Evolutionary conservation across 2,329 filamentous ascomycete genomes (phyloP).

Genomic region (Paramyrothecium roridum): DNA sequence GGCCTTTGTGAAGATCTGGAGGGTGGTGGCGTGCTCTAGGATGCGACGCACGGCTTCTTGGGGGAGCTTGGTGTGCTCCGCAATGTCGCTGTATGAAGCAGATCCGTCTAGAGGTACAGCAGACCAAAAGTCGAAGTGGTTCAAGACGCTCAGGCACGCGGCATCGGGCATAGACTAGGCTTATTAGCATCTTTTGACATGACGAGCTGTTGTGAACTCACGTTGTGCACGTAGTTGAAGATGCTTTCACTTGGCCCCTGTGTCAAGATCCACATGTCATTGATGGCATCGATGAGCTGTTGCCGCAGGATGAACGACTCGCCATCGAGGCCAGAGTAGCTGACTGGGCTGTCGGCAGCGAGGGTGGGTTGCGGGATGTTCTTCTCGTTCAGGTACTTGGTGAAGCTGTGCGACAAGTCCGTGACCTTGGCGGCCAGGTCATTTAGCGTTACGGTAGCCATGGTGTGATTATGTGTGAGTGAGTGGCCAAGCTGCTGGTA

Average conservation of each 20-base stretch:
- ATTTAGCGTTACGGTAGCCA: conserved; percentile 27
- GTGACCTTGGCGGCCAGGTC: conserved; percentile 41
- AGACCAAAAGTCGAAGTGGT: conserved; percentile 50
- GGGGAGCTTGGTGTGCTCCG: conserved; percentile 31
- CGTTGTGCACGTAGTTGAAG: conserved; percentile 39
- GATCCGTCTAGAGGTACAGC: conserved; percentile 44
- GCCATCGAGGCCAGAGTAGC: conserved; percentile 35
- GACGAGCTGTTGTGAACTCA: conserved; percentile 13
- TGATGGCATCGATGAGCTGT: conserved; percentile 39
- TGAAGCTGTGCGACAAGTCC: conserved; percentile 38
- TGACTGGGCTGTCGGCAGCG: conserved; percentile 37
- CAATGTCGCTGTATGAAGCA: conserved; percentile 38
- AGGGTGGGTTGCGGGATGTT: conserved; percentile 39
- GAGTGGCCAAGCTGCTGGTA: neutral
- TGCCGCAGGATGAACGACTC: conserved; percentile 42
- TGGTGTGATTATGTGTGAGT: neutral
- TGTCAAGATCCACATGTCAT: conserved; percentile 41
- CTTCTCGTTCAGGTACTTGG: conserved; percentile 35
- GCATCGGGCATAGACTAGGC: conserved; percentile 39
- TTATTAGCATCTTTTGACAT: neutral
- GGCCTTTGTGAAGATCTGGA: conserved; percentile 32
- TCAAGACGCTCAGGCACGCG: conserved; percentile 42
- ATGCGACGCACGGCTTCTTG: conserved; percentile 33
- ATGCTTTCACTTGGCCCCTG: conserved; percentile 48
- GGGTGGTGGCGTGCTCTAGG: conserved; percentile 32